Conservation (phyloP, 2,329 filamentous ascomycete species). For the Penicillium sp. region DNA sequence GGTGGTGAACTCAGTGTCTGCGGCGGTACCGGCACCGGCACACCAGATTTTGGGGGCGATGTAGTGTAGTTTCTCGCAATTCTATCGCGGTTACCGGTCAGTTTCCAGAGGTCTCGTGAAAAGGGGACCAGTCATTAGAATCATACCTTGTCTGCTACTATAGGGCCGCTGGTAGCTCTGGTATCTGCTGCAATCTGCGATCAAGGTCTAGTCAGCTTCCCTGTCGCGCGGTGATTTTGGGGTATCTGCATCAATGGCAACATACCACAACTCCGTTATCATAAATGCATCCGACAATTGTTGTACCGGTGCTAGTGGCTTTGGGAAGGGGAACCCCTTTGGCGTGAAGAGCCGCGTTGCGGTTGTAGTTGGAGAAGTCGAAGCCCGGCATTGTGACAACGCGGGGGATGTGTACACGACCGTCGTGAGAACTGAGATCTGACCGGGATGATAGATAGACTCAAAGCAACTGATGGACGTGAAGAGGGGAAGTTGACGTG, state of each 20-base stretch:
- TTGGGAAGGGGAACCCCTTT: conserved; percentile 92
- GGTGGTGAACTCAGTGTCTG: conserved; percentile 98
- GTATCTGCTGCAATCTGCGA: conserved; percentile 92
- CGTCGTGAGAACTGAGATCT: conserved; percentile 20
- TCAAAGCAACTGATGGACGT: conserved; percentile 27
- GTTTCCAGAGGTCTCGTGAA: background rate
- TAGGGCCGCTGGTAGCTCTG: conserved; percentile 91
- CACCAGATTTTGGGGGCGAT: conserved; percentile 99
- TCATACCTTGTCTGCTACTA: conserved; percentile 91
- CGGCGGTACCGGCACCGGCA: conserved; percentile 93
- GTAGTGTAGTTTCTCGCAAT: conserved; percentile 99
- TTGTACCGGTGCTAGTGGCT: conserved; percentile 97
- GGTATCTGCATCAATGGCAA: background rate
- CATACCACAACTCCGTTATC: conserved; percentile 91
- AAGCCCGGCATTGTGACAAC: conserved; percentile 79
- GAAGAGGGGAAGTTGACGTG: conserved; percentile 35
- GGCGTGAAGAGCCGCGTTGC: conserved; percentile 93
- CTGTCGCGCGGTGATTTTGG: background rate
- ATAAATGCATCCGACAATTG: conserved; percentile 95
- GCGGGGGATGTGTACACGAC: conserved; percentile 24
- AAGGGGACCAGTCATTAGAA: background rate
- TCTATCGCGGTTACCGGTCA: conserved; percentile 50
- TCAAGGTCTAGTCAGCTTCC: conserved; percentile 22
- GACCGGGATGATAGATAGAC: background rate
- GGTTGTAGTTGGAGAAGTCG: conserved; percentile 99